These are phyloP conservation scores for Vigna unguiculata DNA, from an alignment of 306 rosid genomes.

Conservation along the genomic window DNA sequence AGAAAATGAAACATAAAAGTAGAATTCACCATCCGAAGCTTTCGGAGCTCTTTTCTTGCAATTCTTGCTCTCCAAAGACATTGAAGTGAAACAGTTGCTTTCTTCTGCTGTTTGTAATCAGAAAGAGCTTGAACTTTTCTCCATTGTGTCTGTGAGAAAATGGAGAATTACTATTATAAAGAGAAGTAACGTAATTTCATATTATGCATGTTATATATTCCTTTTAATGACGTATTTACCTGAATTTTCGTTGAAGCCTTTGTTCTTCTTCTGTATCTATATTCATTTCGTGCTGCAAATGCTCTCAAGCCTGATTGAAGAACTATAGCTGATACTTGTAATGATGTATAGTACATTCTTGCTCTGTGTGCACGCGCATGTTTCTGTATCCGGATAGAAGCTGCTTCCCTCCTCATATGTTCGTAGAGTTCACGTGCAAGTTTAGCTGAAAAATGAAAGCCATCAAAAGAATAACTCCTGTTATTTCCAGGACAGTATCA, in stretches of 20 bases:
- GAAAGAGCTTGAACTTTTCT: slow-evolving; percentile 66
- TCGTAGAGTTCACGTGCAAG: slow-evolving; percentile 72
- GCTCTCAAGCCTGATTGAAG: slow-evolving; percentile 86
- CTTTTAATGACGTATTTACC: slow-evolving; percentile 55
- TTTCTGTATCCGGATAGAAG: slow-evolving; percentile 80
- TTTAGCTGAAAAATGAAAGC: slow-evolving; percentile 57
- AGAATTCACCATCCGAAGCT: slow-evolving; percentile 67
- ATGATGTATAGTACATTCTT: slow-evolving; percentile 61
- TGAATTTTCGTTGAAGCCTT: slow-evolving; percentile 77
- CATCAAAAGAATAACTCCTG: slow-evolving; percentile 18
- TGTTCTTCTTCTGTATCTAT: slow-evolving; percentile 69
- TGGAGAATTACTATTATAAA: slow-evolving; percentile 10
- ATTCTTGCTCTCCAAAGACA: slow-evolving; percentile 85
- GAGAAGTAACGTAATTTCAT: background rate
- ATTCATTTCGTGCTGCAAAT: slow-evolving; percentile 80
- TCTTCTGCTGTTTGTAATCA: slow-evolving; percentile 69
- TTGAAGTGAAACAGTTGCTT: slow-evolving; percentile 70
- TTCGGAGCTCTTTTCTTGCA: slow-evolving; percentile 84
- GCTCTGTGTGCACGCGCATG: slow-evolving; percentile 65
- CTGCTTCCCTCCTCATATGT: slow-evolving; percentile 78
- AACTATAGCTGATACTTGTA: slow-evolving; percentile 66
- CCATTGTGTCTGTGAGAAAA: slow-evolving; percentile 76
- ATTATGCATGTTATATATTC: slow-evolving; percentile 19
- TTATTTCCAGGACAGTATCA: slow-evolving; percentile 25
- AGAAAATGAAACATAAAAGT: slow-evolving; percentile 9